Conservation (phyloP, 2,329 filamentous ascomycete species). For the Scleromitrula shiraiana region DNA sequence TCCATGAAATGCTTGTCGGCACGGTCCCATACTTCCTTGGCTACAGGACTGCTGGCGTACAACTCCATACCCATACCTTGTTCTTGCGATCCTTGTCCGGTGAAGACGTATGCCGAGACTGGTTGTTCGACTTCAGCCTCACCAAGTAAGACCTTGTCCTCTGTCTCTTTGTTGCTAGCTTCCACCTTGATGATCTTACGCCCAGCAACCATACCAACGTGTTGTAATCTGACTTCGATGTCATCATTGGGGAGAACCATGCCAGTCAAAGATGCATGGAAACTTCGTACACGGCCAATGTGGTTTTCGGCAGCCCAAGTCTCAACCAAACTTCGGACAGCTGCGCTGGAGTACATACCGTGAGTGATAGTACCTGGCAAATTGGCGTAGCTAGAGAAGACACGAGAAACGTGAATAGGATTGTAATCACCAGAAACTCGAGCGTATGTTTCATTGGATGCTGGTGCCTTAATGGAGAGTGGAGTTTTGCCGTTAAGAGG, state of each 20-base stretch:
- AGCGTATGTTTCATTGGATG: conserved; percentile 96
- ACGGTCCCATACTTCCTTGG: conserved; percentile 95
- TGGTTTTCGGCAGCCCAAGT: conserved; percentile 99
- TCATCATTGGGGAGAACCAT: conserved; percentile 98
- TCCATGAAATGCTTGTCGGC: conserved; percentile 98
- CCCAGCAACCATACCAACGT: conserved; percentile 94
- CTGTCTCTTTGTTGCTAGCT: conserved; percentile 87
- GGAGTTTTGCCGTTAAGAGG: conserved; percentile 89
- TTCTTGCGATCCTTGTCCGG: conserved; percentile 95
- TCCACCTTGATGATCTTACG: conserved; percentile 99
- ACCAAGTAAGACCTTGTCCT: conserved; percentile 90
- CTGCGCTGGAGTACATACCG: conserved; percentile 98
- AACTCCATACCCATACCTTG: conserved; percentile 99
- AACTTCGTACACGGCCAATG: conserved; percentile 91
- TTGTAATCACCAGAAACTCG: conserved; percentile 98
- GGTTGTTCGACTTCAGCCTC: conserved; percentile 98
- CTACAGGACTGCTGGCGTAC: conserved; percentile 86
- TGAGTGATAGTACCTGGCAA: conserved; percentile 96
- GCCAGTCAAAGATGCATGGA: conserved; percentile 92
- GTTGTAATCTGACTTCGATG: conserved; percentile 89
- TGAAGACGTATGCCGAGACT: conserved; percentile 94
- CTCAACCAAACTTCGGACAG: conserved; percentile 91
- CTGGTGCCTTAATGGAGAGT: conserved; percentile 79
- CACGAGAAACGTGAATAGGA: conserved; percentile 94
- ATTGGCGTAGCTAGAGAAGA: conserved; percentile 93